Conservation (phyloP, 768 basidiomycete genomes). For the Lactarius deliciosus region DNA sequence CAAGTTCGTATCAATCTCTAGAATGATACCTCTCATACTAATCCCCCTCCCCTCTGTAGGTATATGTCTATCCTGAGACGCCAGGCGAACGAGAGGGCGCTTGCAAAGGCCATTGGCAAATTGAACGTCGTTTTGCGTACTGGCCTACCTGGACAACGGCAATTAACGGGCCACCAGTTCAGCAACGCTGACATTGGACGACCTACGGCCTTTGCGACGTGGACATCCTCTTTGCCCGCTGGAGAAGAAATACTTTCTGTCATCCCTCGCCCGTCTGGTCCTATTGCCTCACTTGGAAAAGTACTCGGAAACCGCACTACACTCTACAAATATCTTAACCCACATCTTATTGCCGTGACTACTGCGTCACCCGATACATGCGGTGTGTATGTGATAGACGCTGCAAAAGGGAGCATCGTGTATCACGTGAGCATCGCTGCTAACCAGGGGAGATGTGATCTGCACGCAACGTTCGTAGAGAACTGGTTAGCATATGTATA, state of each 20-base stretch:
- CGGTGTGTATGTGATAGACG: constrained; percentile 77
- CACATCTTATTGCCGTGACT: constrained; percentile 65
- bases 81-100: constrained; percentile 42
- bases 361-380: constrained; percentile 49
- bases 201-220: constrained; percentile 59
- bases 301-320: constrained; percentile 87
- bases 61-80: constrained; percentile 67
- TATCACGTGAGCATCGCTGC: constrained; percentile 62
- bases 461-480: constrained; percentile 72
- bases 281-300: constrained; percentile 76
- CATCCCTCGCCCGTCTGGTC: constrained; percentile 48
- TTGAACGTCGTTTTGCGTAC: constrained; percentile 60
- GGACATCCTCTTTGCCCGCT: constrained; percentile 58
- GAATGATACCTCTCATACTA: constrained; percentile 1
- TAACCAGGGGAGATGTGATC: constrained; percentile 50
- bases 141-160: constrained; percentile 42
- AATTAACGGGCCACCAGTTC: constrained; percentile 59
- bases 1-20: constrained; percentile 49
- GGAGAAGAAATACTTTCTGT: constrained; percentile 59
- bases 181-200: constrained; percentile 42
- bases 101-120: constrained; percentile 45
- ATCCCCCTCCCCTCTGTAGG: constrained; percentile 38
- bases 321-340: constrained; percentile 93
- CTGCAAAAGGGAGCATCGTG: constrained; percentile 70
- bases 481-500: constrained; percentile 95